Evolutionary conservation across 208 protist genomes (phyloP), one percentile per base, ranked within the genome.

Genomic region (Acanthamoeba triangularis): DNA sequence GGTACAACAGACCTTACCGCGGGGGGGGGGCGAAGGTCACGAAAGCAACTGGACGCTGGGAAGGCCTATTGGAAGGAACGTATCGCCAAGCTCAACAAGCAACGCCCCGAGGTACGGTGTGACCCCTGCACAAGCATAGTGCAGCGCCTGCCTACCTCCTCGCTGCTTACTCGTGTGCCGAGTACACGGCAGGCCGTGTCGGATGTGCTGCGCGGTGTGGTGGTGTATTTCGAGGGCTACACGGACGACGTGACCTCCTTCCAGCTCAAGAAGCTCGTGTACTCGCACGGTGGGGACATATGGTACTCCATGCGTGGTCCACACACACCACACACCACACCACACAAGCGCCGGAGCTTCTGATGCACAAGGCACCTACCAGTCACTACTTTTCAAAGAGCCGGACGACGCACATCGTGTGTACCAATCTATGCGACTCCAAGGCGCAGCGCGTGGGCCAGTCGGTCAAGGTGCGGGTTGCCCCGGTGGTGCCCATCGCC

Each of bases 381-480:
- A 94, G 91, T 63, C 91, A 94, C 30, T 94, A 94, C 91, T 94
- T 94, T 14, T 87, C 69, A 2, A 94, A 94, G 47, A 47, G n/a
- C 5, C 44, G 33, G 4, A 94, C 91, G 28, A 94, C 91, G 33
- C 91, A 94, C 54, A 69, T 94, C 49, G 72, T 94, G n/a, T 94
- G 91, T 33, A 94, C 91, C 30, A 94, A 94, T 25, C 67, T 94
- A 0, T 94, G 52, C 33, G 33, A n/a, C 30, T 72, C 52, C 91
- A 94, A 94, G 30, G n/a, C 47, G 30, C 63, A 61, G 74, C 44
- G 72, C 16, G 52, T 94, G 3, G 54, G 54, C 16, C 93, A 67
- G 23, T 61, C 72, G 4, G 4, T 14, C 30, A 94, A 37, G 44
- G 74, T 56, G 20, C 16, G n/a, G n/a, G n/a, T n/a, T n/a, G n/a